A percentile compares a stretch with the other conserved stretches of the same genome.
Conservation (phyloP, 495 filamentous ascomycete genomes). For the Hypoxylon intermedium region DNA sequence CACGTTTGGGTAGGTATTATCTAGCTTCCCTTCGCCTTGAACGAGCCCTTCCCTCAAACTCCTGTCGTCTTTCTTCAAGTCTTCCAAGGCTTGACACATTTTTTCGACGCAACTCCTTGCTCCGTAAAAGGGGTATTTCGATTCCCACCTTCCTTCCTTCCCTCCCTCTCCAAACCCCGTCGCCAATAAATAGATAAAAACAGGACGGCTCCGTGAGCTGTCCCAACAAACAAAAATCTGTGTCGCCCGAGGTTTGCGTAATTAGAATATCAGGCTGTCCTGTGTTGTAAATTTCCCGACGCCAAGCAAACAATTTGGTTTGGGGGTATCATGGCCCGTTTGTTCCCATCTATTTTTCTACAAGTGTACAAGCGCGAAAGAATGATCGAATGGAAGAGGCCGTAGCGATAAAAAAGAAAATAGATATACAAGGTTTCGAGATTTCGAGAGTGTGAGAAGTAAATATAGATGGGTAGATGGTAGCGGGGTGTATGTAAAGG, state of each 20-base stretch:
- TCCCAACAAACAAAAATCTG: constrained; percentile 15
- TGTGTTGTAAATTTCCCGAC: constrained; percentile 14
- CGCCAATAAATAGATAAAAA: neutral
- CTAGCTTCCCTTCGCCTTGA: too few species aligned
- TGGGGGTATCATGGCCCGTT: constrained; percentile 39
- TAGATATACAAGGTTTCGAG: constrained; percentile 21
- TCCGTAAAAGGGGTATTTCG: neutral
- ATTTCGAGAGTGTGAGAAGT: constrained; percentile 11
- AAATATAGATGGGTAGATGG: constrained; percentile 8
- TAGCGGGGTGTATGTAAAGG: constrained; percentile 5
- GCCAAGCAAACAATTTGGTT: constrained; percentile 35
- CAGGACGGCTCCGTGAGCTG: too few species aligned
- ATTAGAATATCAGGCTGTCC: constrained; percentile 20
- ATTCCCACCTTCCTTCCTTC: neutral
- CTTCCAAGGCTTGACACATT: too few species aligned
- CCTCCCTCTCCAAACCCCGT: constrained; percentile 3
- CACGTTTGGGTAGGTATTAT: too few species aligned
- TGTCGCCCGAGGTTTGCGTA: constrained; percentile 8
- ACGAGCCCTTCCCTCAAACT: too few species aligned
- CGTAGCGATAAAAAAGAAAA: constrained; percentile 4
- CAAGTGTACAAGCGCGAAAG: constrained; percentile 10
- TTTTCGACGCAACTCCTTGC: constrained; percentile 11
- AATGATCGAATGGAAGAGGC: constrained; percentile 23
- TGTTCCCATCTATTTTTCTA: constrained; percentile 36
- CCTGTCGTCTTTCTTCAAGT: too few species aligned